Evolutionary conservation across 208 protist genomes (phyloP), one percentile per base, ranked within the genome.

Genomic region (Balamuthia mandrillaris): DNA sequence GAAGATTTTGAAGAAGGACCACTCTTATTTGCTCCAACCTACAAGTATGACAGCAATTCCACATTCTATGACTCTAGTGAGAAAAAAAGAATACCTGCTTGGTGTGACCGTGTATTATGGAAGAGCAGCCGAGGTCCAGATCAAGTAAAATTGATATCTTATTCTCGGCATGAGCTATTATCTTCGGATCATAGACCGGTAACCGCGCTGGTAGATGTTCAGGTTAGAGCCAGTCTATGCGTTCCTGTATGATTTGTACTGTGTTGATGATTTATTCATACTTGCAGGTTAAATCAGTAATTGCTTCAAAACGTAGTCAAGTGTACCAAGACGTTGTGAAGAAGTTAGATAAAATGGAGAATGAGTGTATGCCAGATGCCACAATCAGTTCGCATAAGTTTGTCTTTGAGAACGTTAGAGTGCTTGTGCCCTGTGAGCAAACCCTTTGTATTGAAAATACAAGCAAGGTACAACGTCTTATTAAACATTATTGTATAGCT

Each of bases 31-130:
- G 61, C 77, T 18, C 93, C 93, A 31, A 95, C 93, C 18, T 95
- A 95, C 84, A 94, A 94, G 70, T 95, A 93, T 60, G 91, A 95
- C 63, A 45, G 63, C n/a, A 88, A 88, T n/a, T 92, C 90, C 1
- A 60, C 86, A 29, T 58, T 45, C 2, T 92, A 90, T 47, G 84
- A 91, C 65, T 84, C 74, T 10, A 68, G 27, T 7, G 81, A 70
- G 24, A 84, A 86, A 51, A 78, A 60, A 27, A 47, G 86, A 65
- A 85, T 75, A 14, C 93, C 93, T n/a, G 91, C 92, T 2, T 95
- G 92, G 91, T 93, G 88, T 74, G 93, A 95, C 77, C 65, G 93
- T 29, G 79, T 95, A 9, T 49, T 95, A 21, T 95, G 84, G 72
- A 60, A 33, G 68, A 45, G 79, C 56, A 29, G 58, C n/a, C n/a